Base-by-base conservation (phyloP, 2,329 filamentous ascomycete species). In the Beauveria scarabaeidicola region DNA sequence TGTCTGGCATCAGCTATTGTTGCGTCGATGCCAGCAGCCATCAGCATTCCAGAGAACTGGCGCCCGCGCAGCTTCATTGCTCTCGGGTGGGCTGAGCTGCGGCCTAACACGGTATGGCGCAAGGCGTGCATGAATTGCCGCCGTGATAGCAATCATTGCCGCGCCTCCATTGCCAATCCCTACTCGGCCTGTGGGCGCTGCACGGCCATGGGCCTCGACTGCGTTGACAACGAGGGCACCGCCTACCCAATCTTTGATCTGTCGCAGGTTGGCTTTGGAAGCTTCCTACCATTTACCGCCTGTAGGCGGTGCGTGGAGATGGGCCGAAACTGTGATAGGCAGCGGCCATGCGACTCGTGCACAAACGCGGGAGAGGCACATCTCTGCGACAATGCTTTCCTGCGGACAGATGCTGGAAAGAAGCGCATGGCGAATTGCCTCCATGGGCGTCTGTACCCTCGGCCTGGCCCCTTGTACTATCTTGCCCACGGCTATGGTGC, bases 271-370 rank as follows among this genome's bases (percentile, higher is more conserved):
- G 72, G 72, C 48, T 69, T 72, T 50, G 71, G 72, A 5, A 60
- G 62, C 25, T 64, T 63, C 21, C 58, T 66, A 57, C 61, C 68
- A 11, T 73, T 68, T 59, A 43, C 61, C 11, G 59, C 61, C 0
- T 74, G 70, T 59, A 9, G 36, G 1, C 60, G 60, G 17, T 74
- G 72, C 62, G 15, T 53, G 4, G 41, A 57, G 1, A 64, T 46
- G 7, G 62, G 62, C 3, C 51, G 66, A 1, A 64, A 67, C 55
- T 75, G 74, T 60, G 74, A 75, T 52, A 68, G 69, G 1, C 71
- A 72, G 57, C 67, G 72, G 21, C 74, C 73, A 1, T 75, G 74
- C 59, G 70, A 74, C 54, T 70, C 67, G 4, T 75, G 74, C 64
- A 58, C 62, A 11, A 21, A 55, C 8, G 38, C 60, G 21, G 62